A percentile compares a stretch with the other conserved stretches of the same genome.
Evolutionary conservation across 2,329 filamentous ascomycete genomes (phyloP).

Genomic region (Penicillium vulpinum): DNA sequence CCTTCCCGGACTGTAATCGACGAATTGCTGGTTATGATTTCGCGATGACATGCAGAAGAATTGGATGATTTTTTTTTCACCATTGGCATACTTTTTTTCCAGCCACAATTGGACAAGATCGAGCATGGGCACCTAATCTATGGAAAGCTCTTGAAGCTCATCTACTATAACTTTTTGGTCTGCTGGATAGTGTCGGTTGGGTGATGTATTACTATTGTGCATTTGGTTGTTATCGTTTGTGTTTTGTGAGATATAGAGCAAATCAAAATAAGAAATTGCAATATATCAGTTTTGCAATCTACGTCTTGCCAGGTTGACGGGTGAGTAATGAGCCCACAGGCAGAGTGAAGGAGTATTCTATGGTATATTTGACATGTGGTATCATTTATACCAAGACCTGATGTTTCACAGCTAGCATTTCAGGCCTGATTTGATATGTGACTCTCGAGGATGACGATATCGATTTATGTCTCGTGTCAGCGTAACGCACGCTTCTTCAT

Average conservation of each 20-base stretch:
- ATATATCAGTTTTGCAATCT: neutral
- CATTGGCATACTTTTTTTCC: neutral
- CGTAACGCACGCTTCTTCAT: neutral
- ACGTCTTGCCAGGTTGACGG: too few species aligned
- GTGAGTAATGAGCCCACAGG: neutral
- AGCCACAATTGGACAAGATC: neutral
- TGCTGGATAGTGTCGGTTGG: conserved; percentile 13
- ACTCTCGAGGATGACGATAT: too few species aligned
- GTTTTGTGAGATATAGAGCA: conserved; percentile 22
- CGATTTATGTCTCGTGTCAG: neutral
- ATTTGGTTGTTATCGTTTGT: conserved; percentile 25
- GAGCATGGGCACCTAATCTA: neutral
- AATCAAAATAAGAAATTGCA: conserved; percentile 16
- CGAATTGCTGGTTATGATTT: conserved; percentile 10
- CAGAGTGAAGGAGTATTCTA: neutral
- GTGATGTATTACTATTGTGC: conserved; percentile 41
- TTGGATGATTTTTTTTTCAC: conserved; percentile 1
- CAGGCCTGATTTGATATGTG: too few species aligned
- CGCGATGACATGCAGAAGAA: conserved; percentile 5
- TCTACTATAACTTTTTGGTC: conserved; percentile 4
- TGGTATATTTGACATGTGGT: neutral
- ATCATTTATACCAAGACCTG: too few species aligned
- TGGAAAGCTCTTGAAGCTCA: neutral
- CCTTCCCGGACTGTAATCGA: conserved; percentile 3
- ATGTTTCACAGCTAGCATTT: too few species aligned